Conservation (phyloP, 1,139 yeast genomes). For the Yamadazyma triangularis region DNA sequence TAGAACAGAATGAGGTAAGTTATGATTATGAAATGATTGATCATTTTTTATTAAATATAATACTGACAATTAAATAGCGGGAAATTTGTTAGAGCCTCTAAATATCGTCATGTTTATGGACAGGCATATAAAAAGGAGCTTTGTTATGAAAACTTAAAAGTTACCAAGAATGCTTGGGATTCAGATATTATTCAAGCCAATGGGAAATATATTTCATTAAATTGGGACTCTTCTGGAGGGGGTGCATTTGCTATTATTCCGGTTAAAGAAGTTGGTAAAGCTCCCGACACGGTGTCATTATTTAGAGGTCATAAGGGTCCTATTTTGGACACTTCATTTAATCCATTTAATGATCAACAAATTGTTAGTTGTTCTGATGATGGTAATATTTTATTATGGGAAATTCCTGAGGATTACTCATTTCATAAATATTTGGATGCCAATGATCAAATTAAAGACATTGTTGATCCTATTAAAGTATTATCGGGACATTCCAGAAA, state of each 20-base stretch:
- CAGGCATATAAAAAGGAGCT: constrained; percentile 85
- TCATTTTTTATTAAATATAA: too few species aligned
- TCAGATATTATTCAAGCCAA: constrained; percentile 77
- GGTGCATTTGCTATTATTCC: constrained; percentile 97
- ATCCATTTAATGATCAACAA: constrained; percentile 77
- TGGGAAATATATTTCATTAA: constrained; percentile 79
- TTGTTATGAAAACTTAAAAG: constrained; percentile 80
- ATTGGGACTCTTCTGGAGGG: constrained; percentile 95
- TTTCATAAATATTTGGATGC: constrained; percentile 57
- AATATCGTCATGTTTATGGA: constrained; percentile 93
- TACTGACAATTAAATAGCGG: too few species aligned
- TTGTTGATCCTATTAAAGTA: constrained; percentile 60
- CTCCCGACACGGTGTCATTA: constrained; percentile 88
- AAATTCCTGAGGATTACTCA: constrained; percentile 75
- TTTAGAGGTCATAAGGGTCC: constrained; percentile 96
- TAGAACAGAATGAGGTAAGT: too few species aligned
- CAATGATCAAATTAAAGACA: constrained; percentile 63
- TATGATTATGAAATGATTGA: too few species aligned
- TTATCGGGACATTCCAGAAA: constrained; percentile 83
- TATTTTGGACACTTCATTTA: constrained; percentile 89
- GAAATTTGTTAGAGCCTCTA: constrained; percentile 92
- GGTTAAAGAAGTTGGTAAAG: constrained; percentile 79
- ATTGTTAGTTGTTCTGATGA: constrained; percentile 90
- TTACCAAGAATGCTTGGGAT: constrained; percentile 94
- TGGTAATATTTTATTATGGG: constrained; percentile 83